phyloP scores from a whole-genome alignment of 2,329 filamentous ascomycete species.

The Trichoderma pleuroti region DNA sequence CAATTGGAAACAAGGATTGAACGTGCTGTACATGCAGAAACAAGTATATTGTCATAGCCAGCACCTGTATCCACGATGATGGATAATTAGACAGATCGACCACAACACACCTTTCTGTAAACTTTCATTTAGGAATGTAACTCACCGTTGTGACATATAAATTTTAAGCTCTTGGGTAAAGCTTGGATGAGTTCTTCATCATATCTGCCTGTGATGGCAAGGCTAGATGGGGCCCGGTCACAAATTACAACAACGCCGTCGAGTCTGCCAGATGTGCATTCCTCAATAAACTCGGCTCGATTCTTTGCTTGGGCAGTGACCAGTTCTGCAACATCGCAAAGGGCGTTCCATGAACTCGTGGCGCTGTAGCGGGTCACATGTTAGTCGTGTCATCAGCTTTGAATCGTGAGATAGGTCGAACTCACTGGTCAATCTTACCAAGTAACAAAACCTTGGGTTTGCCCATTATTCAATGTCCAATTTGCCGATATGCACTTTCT shows the following conservation, averaged over 20 bases:
- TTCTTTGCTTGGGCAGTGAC: neutral
- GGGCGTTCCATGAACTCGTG: neutral
- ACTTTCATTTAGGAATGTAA: neutral
- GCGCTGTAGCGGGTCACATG: neutral
- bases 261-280: neutral
- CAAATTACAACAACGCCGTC: neutral
- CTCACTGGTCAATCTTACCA: neutral
- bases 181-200: neutral
- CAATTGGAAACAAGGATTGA: constrained; percentile 44
- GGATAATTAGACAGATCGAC: neutral
- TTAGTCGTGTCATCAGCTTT: neutral
- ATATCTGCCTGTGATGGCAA: neutral
- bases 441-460: neutral
- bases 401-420: neutral
- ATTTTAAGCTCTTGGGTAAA: neutral
- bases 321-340: neutral
- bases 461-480: neutral
- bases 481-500: neutral
- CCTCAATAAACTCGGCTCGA: neutral
- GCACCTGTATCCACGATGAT: neutral
- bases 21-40: neutral
- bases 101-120: neutral
- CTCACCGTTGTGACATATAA: neutral
- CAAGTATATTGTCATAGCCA: neutral
- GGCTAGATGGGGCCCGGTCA: neutral